Evolutionary conservation across 129 eudicot species (phyloP), one percentile per base, ranked within the genome.

Genomic region (Helianthus tuberosus): DNA sequence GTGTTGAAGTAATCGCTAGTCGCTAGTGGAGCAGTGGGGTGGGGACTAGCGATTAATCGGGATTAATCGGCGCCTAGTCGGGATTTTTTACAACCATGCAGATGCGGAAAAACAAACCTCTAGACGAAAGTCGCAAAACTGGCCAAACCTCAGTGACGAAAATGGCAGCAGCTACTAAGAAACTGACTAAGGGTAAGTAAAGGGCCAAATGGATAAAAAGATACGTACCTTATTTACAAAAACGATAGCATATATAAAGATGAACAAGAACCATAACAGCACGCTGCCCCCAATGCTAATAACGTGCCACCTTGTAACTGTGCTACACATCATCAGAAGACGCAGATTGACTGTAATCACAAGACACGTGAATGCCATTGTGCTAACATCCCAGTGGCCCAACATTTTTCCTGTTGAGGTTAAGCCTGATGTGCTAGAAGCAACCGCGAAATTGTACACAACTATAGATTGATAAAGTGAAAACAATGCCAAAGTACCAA

Each of bases 361-460:
- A 52, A 90, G 84, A 79, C 96, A 86, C 7, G 97, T 90, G 87
- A 94, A 94, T 17, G 89, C 97, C 96, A 90, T 71, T 17, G 97
- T 90, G 82, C 97, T 94, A 39, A 88, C 85, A 77, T 94, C 98
- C 98, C 97, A 90, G 13, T 86, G 91, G 64, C 98, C 98, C 83
- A 94, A 82, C 84, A 88, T 88, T 80, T 78, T 81, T 66, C 98
- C 98, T 5, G 93, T 76, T 65, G 96, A 79, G 66, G 87, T 89
- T 67, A 88, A 66, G 65, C 89, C 96, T 25, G 76, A 71, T 5
- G 84, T 74, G 62, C 93, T 91, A 13, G 98, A 81, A 49, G 72
- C 29, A 15, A 80, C 85, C 68, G 85, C 87, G 77, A 94, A 94
- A 73, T 88, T 76, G 69, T 84, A 91, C 63, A 94, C 87, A 25